A percentile compares a stretch with the other conserved stretches of the same genome.
Conservation (phyloP, 305 asterid genomes). For the Fraxinus albicans region DNA sequence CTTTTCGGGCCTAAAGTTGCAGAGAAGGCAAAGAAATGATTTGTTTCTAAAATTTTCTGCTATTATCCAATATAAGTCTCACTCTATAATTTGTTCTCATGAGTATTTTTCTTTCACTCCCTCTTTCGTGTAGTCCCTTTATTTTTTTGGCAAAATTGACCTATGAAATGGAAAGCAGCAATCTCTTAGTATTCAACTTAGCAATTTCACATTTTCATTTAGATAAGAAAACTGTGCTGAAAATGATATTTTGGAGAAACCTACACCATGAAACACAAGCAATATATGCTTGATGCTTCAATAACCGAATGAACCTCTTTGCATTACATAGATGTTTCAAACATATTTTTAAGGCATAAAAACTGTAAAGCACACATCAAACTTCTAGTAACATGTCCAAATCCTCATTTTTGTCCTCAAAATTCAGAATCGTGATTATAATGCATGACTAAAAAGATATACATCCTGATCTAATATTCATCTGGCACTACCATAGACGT, state of each 20-base stretch:
- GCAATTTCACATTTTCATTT: not conserved
- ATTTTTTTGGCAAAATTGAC: not conserved
- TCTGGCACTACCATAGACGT: not conserved
- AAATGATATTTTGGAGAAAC: not conserved
- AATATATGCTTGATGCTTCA: not conserved
- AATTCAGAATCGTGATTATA: not conserved
- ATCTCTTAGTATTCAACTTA: not conserved
- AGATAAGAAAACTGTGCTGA: not conserved
- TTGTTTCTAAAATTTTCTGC: not conserved
- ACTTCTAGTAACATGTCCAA: not conserved
- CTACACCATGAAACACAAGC: not conserved
- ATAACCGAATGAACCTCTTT: not conserved
- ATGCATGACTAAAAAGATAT: not conserved
- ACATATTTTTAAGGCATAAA: not conserved
- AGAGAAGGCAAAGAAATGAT: not conserved
- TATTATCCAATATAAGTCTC: not conserved
- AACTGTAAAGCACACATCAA: not conserved
- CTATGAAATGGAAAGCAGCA: not conserved
- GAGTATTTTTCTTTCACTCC: not conserved
- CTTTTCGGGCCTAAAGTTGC: not conserved
- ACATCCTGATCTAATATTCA: not conserved
- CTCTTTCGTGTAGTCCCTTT: not conserved
- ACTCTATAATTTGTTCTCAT: not conserved
- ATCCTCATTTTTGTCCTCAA: not conserved
- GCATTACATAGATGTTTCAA: not conserved